Evolutionary conservation across 2,329 filamentous ascomycete species (phyloP).

Genomic region (Cordyceps cateniannulata): DNA sequence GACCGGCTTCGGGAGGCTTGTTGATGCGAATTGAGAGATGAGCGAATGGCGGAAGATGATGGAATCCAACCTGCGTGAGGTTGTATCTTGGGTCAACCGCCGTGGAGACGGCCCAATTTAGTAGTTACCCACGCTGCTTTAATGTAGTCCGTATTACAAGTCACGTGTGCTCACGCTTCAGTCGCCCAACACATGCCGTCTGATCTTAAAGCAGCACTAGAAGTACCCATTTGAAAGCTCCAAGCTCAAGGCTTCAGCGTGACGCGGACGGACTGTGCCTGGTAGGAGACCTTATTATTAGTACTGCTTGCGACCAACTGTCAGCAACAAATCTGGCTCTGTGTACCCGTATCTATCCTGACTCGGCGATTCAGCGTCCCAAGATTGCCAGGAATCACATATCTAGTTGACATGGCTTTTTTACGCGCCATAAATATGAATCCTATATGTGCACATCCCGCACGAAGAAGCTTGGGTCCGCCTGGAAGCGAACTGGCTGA

Average conservation of each 20-base stretch:
- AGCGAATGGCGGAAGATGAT: conserved; percentile 13
- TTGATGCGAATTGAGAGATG: conserved; percentile 7
- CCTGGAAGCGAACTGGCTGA: not conserved
- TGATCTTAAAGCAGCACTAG: conserved; percentile 9
- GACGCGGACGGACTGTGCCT: conserved; percentile 3
- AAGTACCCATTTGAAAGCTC: not conserved
- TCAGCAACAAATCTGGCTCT: not conserved
- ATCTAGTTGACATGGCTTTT: not conserved
- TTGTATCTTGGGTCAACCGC: not conserved
- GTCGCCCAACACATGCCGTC: not conserved
- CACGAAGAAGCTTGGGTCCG: not conserved
- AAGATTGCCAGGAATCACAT: not conserved
- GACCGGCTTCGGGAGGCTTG: not conserved
- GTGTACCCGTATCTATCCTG: not conserved
- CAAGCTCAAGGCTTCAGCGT: conserved; percentile 13
- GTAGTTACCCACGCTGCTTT: not conserved
- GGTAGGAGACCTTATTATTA: not conserved
- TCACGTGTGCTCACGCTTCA: not conserved
- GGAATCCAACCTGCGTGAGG: conserved; percentile 5
- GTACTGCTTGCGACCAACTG: not conserved
- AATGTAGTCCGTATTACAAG: rapidly evolving
- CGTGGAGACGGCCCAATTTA: not conserved
- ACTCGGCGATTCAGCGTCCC: not conserved
- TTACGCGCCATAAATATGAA: not conserved
- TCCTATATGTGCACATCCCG: not conserved